These are phyloP conservation scores for Phylloporus scabripes DNA, from an alignment of 768 basidiomycete species.

Conservation along the genomic window DNA sequence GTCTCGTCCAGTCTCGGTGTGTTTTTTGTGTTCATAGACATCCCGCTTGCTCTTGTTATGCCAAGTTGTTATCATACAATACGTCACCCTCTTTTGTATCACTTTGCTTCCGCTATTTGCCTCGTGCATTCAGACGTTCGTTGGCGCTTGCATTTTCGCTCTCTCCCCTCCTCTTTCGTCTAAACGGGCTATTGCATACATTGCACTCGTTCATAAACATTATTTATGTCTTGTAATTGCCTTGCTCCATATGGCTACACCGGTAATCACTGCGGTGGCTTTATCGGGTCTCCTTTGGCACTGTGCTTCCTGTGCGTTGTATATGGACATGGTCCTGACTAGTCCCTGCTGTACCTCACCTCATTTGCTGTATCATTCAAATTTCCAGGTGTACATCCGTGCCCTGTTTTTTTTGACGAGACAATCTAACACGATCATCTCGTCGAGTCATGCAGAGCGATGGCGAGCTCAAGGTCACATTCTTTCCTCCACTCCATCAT, in stretches of 20 bases:
- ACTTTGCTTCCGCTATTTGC: background rate
- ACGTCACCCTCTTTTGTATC: conserved; percentile 2
- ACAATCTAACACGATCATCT: conserved; percentile 2
- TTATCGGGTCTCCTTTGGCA: conserved; percentile 20
- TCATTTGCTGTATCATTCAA: background rate
- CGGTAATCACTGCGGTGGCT: conserved; percentile 3
- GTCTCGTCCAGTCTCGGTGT: background rate
- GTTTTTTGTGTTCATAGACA: conserved; percentile 9
- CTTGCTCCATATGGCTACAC: background rate
- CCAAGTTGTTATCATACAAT: conserved; percentile 7
- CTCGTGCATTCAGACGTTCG: background rate
- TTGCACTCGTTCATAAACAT: conserved; percentile 5
- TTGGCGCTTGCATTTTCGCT: conserved; percentile 8
- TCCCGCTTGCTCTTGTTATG: background rate
- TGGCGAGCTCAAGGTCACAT: conserved; percentile 44
- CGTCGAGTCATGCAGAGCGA: conserved; percentile 15
- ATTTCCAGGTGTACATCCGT: background rate
- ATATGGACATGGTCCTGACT: background rate
- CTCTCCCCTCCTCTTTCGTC: background rate
- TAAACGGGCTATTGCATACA: background rate
- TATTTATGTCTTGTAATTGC: conserved; percentile 15
- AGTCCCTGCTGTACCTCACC: no score
- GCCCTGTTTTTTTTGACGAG: background rate
- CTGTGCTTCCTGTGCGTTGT: conserved; percentile 9
- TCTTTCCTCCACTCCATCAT: conserved; percentile 61